Conservation (phyloP, 1,139 yeast species). For the Pichiaceae sp. region DNA sequence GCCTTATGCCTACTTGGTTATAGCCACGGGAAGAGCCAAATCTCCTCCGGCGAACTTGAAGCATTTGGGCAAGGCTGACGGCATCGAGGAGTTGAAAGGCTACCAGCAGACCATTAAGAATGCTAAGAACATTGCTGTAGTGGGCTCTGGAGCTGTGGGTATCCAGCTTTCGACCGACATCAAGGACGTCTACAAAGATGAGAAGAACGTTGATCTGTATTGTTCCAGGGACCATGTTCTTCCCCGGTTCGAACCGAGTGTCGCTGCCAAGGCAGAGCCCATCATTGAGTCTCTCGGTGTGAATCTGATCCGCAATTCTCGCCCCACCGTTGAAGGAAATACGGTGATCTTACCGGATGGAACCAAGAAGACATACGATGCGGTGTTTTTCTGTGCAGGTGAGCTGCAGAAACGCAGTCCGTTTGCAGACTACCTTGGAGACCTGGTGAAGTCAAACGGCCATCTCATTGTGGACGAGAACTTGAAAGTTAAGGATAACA, state of each 20-base stretch:
- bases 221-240: not conserved
- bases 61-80: not conserved
- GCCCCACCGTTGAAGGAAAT: not conserved
- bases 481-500: not conserved
- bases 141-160: slow-evolving; percentile 1
- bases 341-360: not conserved
- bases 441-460: not conserved
- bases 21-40: slow-evolving; percentile 1
- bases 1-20: not conserved
- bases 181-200: not conserved
- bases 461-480: not conserved
- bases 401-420: not conserved
- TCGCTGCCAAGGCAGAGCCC: not conserved
- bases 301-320: not conserved
- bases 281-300: not conserved
- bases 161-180: not conserved
- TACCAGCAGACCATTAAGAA: not conserved
- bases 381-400: not conserved
- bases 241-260: not conserved
- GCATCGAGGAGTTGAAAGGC: not conserved
- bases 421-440: not conserved
- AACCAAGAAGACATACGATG: not conserved
- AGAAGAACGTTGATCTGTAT: slow-evolving; percentile 1
- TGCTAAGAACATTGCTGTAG: not conserved
- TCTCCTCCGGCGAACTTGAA: not conserved